Percentiles rank a stretch among this genome's conserved stretches.
These are phyloP conservation scores for Secale cereale DNA, from an alignment of 176 grass and related monocot species.

Conservation along the genomic window DNA sequence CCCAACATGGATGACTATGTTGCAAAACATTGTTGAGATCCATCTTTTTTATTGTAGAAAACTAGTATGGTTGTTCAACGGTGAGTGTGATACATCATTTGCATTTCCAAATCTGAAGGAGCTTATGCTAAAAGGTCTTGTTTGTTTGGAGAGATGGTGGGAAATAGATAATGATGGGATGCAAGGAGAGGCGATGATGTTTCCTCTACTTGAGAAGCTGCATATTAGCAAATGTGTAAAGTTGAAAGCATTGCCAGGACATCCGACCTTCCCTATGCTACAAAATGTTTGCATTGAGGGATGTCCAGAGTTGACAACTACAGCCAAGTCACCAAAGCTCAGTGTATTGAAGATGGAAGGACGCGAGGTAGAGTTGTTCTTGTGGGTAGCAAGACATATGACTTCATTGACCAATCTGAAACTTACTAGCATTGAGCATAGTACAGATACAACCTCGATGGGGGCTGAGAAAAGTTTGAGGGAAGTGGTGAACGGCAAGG, in stretches of 20 bases:
- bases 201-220: background rate
- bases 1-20: background rate
- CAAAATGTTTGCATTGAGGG: background rate
- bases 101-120: background rate
- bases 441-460: background rate
- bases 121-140: background rate
- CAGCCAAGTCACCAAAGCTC: background rate
- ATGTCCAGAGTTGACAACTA: background rate
- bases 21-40: background rate
- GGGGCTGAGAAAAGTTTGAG: background rate
- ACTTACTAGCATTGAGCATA: background rate
- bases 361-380: background rate
- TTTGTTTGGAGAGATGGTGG: background rate
- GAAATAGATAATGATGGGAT: background rate
- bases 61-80: background rate
- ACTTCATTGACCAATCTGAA: background rate
- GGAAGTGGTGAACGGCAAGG: background rate
- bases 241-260: background rate
- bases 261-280: background rate
- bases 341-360: background rate
- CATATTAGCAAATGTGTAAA: fast-evolving
- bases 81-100: background rate
- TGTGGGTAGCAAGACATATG: background rate
- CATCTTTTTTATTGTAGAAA: background rate
- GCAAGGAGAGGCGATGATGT: background rate